phyloP scores from a whole-genome alignment of 106 monocot species.

The Phalaenopsis equestris region DNA sequence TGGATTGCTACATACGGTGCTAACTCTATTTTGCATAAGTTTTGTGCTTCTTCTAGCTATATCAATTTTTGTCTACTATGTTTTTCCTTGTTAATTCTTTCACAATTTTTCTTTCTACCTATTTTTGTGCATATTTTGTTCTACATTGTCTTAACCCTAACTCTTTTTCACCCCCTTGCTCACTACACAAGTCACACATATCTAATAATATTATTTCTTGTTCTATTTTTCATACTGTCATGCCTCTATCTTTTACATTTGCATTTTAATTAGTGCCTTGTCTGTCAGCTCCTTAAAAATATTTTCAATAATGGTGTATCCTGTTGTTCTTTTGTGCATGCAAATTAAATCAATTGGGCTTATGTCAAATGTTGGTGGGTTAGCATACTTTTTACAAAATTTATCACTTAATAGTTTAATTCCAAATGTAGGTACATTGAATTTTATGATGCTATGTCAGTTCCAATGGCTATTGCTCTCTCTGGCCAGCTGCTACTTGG shows the following conservation, averaged over 20 bases:
- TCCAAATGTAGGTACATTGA: constrained; percentile 73
- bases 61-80: background rate
- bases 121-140: background rate
- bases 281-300: too few species aligned
- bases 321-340: background rate
- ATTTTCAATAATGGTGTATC: too few species aligned
- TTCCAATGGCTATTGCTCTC: constrained; percentile 96
- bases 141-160: background rate
- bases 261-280: background rate
- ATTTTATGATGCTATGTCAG: constrained; percentile 94
- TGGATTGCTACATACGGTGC: background rate
- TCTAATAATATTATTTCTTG: background rate
- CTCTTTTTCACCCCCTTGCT: background rate
- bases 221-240: background rate
- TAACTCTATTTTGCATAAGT: background rate
- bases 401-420: background rate
- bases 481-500: constrained; percentile 78
- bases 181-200: background rate
- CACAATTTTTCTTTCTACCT: background rate
- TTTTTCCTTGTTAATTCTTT: background rate
- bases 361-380: background rate
- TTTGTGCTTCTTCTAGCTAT: background rate
- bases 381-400: background rate
- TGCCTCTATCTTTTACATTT: background rate
- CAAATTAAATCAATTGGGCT: background rate